Conservation (phyloP, 805 yeast species). For the Kodamaea leandrae region DNA sequence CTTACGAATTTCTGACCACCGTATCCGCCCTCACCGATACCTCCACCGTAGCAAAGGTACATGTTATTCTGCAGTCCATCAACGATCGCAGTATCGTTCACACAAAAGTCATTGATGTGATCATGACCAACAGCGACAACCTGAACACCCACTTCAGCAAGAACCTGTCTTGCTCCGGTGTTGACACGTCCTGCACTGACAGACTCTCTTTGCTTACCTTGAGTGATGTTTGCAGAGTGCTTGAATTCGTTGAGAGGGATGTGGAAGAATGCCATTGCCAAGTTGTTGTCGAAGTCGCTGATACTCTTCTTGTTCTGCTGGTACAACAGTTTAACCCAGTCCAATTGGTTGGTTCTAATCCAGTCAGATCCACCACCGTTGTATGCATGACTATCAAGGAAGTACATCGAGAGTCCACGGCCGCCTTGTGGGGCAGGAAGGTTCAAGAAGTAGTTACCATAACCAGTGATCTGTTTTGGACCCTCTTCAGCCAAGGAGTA, state of each 20-base stretch:
- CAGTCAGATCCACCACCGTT: conserved; percentile 80
- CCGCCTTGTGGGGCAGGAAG: conserved; percentile 38
- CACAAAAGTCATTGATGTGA: conserved; percentile 90
- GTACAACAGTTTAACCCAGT: conserved; percentile 43
- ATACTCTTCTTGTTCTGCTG: conserved; percentile 26
- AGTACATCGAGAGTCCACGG: conserved; percentile 57
- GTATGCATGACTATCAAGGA: conserved; percentile 81
- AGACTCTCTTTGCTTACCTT: conserved; percentile 69
- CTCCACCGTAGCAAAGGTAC: conserved; percentile 95
- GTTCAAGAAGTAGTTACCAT: conserved; percentile 64
- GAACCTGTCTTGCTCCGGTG: conserved; percentile 58
- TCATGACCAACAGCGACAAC: conserved; percentile 89
- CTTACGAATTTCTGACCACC: conserved; percentile 88
- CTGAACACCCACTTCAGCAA: conserved; percentile 64
- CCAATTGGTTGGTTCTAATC: conserved; percentile 67
- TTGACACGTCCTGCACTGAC: conserved; percentile 75
- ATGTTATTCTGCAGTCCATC: conserved; percentile 34
- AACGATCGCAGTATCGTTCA: conserved; percentile 45
- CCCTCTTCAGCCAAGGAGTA: conserved; percentile 62
- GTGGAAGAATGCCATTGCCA: conserved; percentile 89
- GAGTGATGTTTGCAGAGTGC: conserved; percentile 41
- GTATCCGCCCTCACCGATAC: conserved; percentile 91
- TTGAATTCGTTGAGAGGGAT: conserved; percentile 87
- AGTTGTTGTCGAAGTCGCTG: conserved; percentile 36
- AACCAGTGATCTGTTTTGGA: conserved; percentile 63